phyloP scores from a whole-genome alignment of 495 filamentous ascomycete genomes.

The Delitschia confertaspora region DNA sequence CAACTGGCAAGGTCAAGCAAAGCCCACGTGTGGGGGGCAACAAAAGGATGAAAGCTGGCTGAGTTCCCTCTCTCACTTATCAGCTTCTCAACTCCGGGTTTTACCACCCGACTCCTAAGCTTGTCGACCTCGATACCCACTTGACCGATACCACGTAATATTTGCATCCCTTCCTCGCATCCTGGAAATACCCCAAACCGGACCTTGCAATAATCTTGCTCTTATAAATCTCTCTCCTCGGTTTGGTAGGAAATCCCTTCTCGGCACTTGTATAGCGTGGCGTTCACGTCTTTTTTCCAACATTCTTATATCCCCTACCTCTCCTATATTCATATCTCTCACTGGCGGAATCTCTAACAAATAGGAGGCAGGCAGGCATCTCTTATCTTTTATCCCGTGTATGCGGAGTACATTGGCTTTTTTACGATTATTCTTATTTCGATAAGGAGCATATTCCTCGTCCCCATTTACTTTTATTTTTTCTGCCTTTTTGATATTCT shows the following conservation, averaged over 20 bases:
- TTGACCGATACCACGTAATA: too few relatives aligned
- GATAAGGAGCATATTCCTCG: neutral
- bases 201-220: too few relatives aligned
- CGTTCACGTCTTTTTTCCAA: conserved; percentile 13
- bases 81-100: neutral
- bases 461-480: conserved; percentile 1
- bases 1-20: conserved; percentile 43
- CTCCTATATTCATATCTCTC: neutral
- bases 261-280: conserved; percentile 22
- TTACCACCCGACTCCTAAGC: neutral
- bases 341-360: neutral
- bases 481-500: neutral
- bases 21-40: conserved; percentile 32
- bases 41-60: conserved; percentile 23
- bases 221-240: too few relatives aligned
- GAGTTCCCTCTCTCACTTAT: neutral
- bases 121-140: too few relatives aligned
- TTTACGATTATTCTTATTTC: conserved; percentile 1
- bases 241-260: too few relatives aligned
- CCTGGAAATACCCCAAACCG: too few relatives aligned
- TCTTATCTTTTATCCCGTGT: neutral
- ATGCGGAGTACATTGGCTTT: neutral
- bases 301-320: too few relatives aligned
- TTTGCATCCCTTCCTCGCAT: too few relatives aligned
- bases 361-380: too few relatives aligned